Evolutionary conservation across 2,329 filamentous ascomycete species (phyloP).

Genomic region (Colletotrichum sp.): DNA sequence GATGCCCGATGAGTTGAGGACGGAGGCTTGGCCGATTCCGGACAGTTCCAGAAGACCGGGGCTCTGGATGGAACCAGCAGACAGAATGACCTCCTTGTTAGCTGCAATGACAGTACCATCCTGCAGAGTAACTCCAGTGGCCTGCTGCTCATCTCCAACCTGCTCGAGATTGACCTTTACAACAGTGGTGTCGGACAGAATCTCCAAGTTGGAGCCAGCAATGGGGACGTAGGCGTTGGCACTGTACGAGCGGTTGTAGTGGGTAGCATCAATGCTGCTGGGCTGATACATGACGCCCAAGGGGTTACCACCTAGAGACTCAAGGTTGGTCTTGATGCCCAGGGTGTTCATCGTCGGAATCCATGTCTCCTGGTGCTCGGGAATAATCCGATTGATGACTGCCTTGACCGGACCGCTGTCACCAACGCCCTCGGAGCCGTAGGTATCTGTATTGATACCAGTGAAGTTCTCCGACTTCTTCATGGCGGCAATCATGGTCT

Average conservation of each 20-base stretch:
- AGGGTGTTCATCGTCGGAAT: conserved; percentile 50
- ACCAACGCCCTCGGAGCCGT: conserved; percentile 24
- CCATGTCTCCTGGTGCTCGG: conserved; percentile 46
- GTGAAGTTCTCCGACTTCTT: conserved; percentile 32
- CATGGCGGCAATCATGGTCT: conserved; percentile 37
- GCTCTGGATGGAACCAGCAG: conserved; percentile 55
- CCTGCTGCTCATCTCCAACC: conserved; percentile 12
- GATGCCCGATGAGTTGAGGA: conserved; percentile 53
- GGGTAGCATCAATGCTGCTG: conserved; percentile 50
- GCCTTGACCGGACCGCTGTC: conserved; percentile 29
- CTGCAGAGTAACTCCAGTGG: conserved; percentile 27
- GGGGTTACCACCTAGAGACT: conserved; percentile 54
- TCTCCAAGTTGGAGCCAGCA: conserved; percentile 45
- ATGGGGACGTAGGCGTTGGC: conserved; percentile 46
- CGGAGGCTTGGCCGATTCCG: conserved; percentile 55
- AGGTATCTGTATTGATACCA: conserved; percentile 21
- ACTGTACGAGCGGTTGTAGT: conserved; percentile 54
- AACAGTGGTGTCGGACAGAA: conserved; percentile 39
- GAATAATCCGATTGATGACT: conserved; percentile 44
- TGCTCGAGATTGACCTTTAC: conserved; percentile 39
- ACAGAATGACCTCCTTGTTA: conserved; percentile 36
- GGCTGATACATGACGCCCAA: conserved; percentile 56
- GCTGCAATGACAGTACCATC: conserved; percentile 30
- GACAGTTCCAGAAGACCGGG: conserved; percentile 62
- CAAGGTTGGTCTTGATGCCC: conserved; percentile 42